phyloP scores from a whole-genome alignment of 164 flowering plant genomes.

The Vitis vinifera region ASM3070453v1 NC_081809.1:7355501-7356000 shows the following conservation, averaged over 20 bases:
- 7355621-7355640: constrained; percentile 38
- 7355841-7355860: constrained; percentile 66
- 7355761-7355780: constrained; percentile 42
- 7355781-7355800: constrained; percentile 67
- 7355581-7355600: constrained; percentile 51
- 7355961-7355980: constrained; percentile 25
- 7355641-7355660: constrained; percentile 26
- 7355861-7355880: constrained; percentile 33
- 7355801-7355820: constrained; percentile 81
- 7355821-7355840: constrained; percentile 74
- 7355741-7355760: constrained; percentile 35
- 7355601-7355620: constrained; percentile 15
- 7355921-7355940: constrained; percentile 25
- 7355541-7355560: constrained; percentile 83
- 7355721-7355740: constrained; percentile 40
- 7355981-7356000: constrained; percentile 29
- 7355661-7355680: constrained; percentile 32
- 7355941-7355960: constrained; percentile 39
- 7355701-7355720: constrained; percentile 32
- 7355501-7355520: constrained; percentile 86
- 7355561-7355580: constrained; percentile 45
- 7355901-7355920: constrained; percentile 24
- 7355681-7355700: constrained; percentile 32
- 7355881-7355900: constrained; percentile 33
- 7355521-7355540: constrained; percentile 93